phyloP scores from a whole-genome alignment of 2,329 filamentous ascomycete genomes.

The Pseudonectria foliicola region DNA sequence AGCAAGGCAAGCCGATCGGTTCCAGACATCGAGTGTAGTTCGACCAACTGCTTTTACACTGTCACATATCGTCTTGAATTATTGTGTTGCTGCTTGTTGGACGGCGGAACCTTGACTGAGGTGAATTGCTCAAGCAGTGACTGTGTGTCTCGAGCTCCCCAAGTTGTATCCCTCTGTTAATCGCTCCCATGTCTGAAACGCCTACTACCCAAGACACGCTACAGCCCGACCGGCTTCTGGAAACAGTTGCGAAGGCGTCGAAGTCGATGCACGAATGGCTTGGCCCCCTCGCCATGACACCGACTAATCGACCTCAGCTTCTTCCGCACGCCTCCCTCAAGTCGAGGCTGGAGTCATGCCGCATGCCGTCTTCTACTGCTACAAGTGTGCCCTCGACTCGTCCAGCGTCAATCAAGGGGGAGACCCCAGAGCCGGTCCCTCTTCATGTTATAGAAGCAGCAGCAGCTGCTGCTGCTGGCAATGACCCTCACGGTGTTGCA shows the following conservation, averaged over 20 bases:
- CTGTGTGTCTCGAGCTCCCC: too few species aligned
- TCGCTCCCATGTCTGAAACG: conserved; percentile 16
- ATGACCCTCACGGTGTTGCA: background rate
- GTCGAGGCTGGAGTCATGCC: background rate
- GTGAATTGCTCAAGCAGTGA: too few species aligned
- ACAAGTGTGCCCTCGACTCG: background rate
- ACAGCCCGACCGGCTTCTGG: background rate
- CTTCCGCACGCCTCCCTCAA: background rate
- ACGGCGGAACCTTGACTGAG: too few species aligned
- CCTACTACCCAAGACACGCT: conserved; percentile 9
- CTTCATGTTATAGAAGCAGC: conserved; percentile 15
- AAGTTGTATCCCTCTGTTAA: too few species aligned
- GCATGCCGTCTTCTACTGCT: background rate
- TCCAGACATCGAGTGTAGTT: too few species aligned
- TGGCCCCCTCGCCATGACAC: background rate
- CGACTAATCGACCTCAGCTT: background rate
- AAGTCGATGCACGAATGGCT: background rate
- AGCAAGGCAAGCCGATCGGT: too few species aligned
- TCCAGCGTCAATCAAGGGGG: background rate
- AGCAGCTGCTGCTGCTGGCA: conserved; percentile 3
- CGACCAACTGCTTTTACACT: too few species aligned
- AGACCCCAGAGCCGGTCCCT: conserved; percentile 11
- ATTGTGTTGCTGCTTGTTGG: too few species aligned
- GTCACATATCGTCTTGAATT: too few species aligned
- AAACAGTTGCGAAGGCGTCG: background rate